Conservation (phyloP, 2,329 filamentous ascomycete genomes). For the Xylariales sp. region DNA sequence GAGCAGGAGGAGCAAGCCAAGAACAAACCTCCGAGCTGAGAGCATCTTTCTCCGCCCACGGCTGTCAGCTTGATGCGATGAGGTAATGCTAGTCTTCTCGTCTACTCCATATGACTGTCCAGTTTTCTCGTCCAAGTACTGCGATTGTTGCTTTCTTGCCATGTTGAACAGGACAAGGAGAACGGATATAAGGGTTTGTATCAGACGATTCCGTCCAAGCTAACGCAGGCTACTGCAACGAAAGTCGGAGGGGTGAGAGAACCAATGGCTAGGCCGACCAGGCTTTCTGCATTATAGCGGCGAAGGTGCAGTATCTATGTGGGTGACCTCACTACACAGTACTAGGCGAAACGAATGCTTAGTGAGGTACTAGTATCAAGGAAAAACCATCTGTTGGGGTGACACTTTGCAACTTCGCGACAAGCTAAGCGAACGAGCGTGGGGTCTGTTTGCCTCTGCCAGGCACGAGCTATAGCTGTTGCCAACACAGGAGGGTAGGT, state of each 20-base stretch:
- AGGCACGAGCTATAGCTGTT: too few species aligned
- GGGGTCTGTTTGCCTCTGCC: too few species aligned
- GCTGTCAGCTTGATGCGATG: not conserved
- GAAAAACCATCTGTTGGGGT: too few species aligned
- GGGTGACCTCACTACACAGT: not conserved
- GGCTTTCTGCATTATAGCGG: not conserved
- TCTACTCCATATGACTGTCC: not conserved
- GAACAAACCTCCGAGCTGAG: constrained; percentile 30
- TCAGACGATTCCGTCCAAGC: constrained; percentile 3
- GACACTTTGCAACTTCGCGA: not conserved
- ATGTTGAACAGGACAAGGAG: not conserved
- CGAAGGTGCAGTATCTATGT: too few species aligned
- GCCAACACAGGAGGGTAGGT: too few species aligned
- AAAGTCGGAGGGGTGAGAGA: not conserved
- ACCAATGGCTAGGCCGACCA: not conserved
- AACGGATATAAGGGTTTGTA: not conserved
- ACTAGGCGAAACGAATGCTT: not conserved
- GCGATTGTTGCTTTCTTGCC: not conserved
- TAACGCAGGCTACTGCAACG: constrained; percentile 8
- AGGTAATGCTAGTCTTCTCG: constrained; percentile 3
- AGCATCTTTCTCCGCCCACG: constrained; percentile 28
- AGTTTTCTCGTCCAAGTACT: not conserved
- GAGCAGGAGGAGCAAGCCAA: constrained; percentile 26
- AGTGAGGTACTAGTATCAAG: not conserved
- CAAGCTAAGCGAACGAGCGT: constrained; percentile 1